Evolutionary conservation across 2,329 filamentous ascomycete genomes (phyloP).

Genomic region (Curvularia eragrostidis): DNA sequence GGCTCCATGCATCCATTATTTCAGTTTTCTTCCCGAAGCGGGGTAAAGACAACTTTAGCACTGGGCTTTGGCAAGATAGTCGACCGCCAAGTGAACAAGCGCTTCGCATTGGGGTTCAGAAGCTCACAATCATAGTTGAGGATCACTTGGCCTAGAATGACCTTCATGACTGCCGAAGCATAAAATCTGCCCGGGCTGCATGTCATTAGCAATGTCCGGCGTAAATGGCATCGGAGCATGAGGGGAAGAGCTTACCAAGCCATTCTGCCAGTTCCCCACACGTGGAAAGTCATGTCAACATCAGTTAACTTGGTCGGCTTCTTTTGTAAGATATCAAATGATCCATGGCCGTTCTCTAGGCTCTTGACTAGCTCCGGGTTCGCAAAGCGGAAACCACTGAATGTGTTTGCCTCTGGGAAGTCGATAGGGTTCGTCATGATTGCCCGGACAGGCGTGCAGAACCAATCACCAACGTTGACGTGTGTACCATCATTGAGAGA

Average conservation of each 20-base stretch:
- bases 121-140: constrained; percentile 28
- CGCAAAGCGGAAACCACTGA: constrained; percentile 31
- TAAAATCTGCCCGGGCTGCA: constrained; percentile 24
- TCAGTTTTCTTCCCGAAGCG: not conserved
- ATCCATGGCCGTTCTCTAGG: constrained; percentile 4
- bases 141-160: constrained; percentile 22
- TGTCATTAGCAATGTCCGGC: not conserved
- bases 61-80: constrained; percentile 22
- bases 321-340: constrained; percentile 14
- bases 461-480: constrained; percentile 27
- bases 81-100: constrained; percentile 23
- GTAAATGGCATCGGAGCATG: not conserved
- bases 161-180: constrained; percentile 26
- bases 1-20: not conserved
- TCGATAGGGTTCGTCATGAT: constrained; percentile 22
- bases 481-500: constrained; percentile 24
- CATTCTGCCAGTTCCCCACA: constrained; percentile 29
- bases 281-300: constrained; percentile 20
- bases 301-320: constrained; percentile 23
- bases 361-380: constrained; percentile 16
- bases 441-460: constrained; percentile 25
- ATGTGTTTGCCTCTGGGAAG: constrained; percentile 21
- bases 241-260: constrained; percentile 19
- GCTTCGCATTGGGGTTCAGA: constrained; percentile 13
- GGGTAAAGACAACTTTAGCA: constrained; percentile 21